Evolutionary conservation across 116 monocot species (phyloP), one percentile per base, ranked within the genome.

Genomic region (Cymodocea nodosa): DNA sequence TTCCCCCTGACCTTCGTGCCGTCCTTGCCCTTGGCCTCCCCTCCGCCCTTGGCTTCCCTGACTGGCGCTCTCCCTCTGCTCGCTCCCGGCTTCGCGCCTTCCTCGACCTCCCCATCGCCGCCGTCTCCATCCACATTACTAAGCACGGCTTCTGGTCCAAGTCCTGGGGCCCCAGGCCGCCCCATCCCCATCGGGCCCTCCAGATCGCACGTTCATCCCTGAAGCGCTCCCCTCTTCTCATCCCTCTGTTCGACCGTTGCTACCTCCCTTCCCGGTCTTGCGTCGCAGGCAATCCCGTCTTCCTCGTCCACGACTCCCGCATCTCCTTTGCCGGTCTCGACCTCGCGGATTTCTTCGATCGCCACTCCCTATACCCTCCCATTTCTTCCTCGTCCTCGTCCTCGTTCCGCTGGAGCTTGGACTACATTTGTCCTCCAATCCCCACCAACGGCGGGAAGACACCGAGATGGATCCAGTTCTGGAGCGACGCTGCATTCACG

Each of bases 381-480:
- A 10, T 35, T 48, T 62, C 25, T 40, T 23, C 56, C 37, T 11
- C 40, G 13, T 57, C 56, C 3, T 56, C 61, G 0, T 66, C 30
- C n/a, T n/a, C n/a, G n/a, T n/a, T n/a, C 10, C 70, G 70, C 14
- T 30, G 54, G 23, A 69, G 74, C 34, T 13, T 73, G 5, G 70
- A 74, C 25, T 74, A 66, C 12, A 15, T 23, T 15, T 16, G 35
- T 23, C 23, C 54, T 24, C 58, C 73, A 12, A 34, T 20, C 68
- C 0, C 56, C 2, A 39, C n/a, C 39, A 0, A 15, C n/a, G 52
- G 44, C 23, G 68, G 71, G 6, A 62, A 69, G 52, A 65, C 74
- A 15, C 83, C 85, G 2, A 80, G 95, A 13, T 90, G 95, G 90
- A 82, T 95, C 65, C 87, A 90, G 83, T 90, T 95, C 83, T 95